Percentiles rank a stretch among this genome's conserved stretches.
phyloP scores from a whole-genome alignment of 2,329 filamentous ascomycete species.

The Ascochyta viciae-villosae region DNA sequence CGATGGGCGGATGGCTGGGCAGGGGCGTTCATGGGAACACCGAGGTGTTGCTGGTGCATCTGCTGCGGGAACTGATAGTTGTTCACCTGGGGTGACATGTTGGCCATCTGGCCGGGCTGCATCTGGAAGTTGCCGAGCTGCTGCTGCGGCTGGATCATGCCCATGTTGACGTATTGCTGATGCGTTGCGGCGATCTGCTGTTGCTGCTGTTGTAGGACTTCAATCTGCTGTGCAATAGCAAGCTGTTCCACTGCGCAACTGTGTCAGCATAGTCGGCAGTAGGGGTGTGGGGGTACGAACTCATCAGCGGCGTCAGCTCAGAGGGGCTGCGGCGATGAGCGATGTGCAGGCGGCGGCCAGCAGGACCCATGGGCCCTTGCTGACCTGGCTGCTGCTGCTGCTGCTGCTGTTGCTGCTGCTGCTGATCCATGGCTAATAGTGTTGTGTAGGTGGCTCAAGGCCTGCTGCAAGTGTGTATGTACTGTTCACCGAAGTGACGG shows the following conservation, averaged over 20 bases:
- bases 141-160: slow-evolving; percentile 88
- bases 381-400: slow-evolving; percentile 61
- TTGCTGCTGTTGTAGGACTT: slow-evolving; percentile 95
- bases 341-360: slow-evolving; percentile 92
- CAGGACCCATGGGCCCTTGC: slow-evolving; percentile 66
- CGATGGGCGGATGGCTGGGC: slow-evolving; percentile 86
- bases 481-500: slow-evolving; percentile 34
- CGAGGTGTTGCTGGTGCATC: slow-evolving; percentile 66
- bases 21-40: slow-evolving; percentile 75
- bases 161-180: slow-evolving; percentile 97
- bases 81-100: slow-evolving; percentile 75
- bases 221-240: slow-evolving; percentile 97
- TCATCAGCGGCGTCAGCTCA: slow-evolving; percentile 96
- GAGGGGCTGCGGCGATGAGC: slow-evolving; percentile 96
- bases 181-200: slow-evolving; percentile 96
- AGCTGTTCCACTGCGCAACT: slow-evolving; percentile 83
- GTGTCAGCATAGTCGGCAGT: slow-evolving; percentile 31
- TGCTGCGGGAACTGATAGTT: slow-evolving; percentile 86
- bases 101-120: slow-evolving; percentile 75
- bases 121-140: slow-evolving; percentile 64
- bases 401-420: slow-evolving; percentile 59
- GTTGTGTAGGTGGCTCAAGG: slow-evolving; percentile 32
- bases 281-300: slow-evolving; percentile 66
- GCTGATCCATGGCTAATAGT: slow-evolving; percentile 52
- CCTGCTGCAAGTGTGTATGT: slow-evolving; percentile 30